A percentile compares a stretch with the other conserved stretches of the same genome.
phyloP scores from a whole-genome alignment of 202 grass and related monocot species.

The Cymbopogon flexuosus region DNA sequence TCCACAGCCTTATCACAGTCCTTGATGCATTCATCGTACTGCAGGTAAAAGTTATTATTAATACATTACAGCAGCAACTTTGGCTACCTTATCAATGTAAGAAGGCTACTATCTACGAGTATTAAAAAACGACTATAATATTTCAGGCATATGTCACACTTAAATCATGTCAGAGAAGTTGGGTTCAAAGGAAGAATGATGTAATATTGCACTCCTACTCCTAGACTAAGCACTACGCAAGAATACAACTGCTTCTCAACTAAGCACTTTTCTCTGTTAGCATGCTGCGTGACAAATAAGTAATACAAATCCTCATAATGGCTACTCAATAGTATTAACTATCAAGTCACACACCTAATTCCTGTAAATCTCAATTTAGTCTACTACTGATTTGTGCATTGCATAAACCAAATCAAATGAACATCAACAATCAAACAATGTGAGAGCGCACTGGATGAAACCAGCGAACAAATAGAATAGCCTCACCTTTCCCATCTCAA shows the following conservation, averaged over 20 bases:
- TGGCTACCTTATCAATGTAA: not conserved
- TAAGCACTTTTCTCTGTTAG: not conserved
- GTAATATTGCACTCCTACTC: not conserved
- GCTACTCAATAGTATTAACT: not conserved
- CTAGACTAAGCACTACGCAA: not conserved
- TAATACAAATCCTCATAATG: not conserved
- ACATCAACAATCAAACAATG: not conserved
- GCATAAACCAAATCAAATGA: not conserved
- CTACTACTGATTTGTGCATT: not conserved
- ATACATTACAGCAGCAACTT: not conserved
- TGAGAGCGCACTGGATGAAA: not conserved
- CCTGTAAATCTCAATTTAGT: not conserved
- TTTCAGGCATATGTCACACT: not conserved
- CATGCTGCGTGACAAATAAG: not conserved
- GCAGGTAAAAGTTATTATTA: conserved; percentile 1
- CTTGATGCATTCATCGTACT: conserved; percentile 93
- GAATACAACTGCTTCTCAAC: not conserved
- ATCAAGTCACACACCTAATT: not conserved
- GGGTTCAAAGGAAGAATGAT: too few relatives aligned
- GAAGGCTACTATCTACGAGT: not conserved
- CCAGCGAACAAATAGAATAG: not conserved
- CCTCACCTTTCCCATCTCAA: conserved; percentile 91
- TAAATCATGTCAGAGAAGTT: not conserved
- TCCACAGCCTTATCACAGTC: conserved; percentile 98
- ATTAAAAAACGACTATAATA: not conserved